A percentile compares a stretch with the other conserved stretches of the same genome.
Conservation (phyloP, 2,329 filamentous ascomycete genomes). For the Venturia nashicola region DNA sequence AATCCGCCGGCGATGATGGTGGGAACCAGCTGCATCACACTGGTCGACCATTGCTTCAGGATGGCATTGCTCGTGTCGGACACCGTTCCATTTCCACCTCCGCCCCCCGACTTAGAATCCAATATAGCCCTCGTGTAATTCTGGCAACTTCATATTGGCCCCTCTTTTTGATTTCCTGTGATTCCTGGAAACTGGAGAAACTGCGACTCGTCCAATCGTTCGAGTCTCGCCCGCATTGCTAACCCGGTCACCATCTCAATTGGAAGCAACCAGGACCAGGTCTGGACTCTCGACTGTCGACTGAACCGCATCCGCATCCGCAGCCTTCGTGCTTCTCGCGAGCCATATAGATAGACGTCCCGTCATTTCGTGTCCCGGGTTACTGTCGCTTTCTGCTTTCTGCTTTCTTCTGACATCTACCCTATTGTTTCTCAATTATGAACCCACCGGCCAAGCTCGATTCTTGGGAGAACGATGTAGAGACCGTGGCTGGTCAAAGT, state of each 20-base stretch:
- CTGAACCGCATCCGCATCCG: not conserved
- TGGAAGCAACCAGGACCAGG: not conserved
- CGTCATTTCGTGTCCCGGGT: not conserved
- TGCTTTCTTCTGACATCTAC: not conserved
- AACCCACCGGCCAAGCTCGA: not conserved
- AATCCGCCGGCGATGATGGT: not conserved
- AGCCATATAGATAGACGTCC: not conserved
- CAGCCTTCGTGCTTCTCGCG: not conserved
- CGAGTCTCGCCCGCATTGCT: not conserved
- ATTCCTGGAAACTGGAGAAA: not conserved
- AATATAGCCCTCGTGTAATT: not conserved
- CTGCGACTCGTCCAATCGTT: not conserved
- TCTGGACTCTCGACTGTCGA: too few relatives aligned
- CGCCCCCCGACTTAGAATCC: not conserved
- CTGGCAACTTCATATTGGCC: not conserved
- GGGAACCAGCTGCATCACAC: not conserved
- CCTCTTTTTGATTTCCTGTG: not conserved
- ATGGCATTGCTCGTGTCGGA: not conserved
- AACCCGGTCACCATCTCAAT: not conserved
- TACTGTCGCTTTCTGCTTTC: too few relatives aligned
- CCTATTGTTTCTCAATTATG: not conserved
- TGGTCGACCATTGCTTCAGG: not conserved
- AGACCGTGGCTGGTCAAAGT: not conserved
- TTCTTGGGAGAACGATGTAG: slow-evolving; percentile 2
- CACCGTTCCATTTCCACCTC: not conserved